A percentile compares a stretch with the other conserved stretches of the same genome.
phyloP scores from a whole-genome alignment of 2,329 filamentous ascomycete species.

The Colletotrichum sp. region DNA sequence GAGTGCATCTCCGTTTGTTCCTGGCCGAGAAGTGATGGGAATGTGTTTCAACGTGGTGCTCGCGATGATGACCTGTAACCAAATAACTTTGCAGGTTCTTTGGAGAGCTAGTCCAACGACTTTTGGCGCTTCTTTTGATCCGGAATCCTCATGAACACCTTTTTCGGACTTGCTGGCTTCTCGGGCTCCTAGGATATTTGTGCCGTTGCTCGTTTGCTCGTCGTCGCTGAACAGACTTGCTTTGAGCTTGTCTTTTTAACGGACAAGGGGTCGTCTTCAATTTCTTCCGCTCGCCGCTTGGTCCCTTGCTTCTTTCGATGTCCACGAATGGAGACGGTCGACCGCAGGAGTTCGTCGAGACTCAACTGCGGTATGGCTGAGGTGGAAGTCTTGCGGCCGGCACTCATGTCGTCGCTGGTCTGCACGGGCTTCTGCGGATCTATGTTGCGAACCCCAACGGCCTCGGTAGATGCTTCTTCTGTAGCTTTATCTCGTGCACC shows the following conservation, averaged over 20 bases:
- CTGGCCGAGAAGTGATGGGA: background rate
- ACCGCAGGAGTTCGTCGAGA: background rate
- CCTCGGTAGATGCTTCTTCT: background rate
- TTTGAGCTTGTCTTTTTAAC: background rate
- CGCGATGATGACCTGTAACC: background rate
- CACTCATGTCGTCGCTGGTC: background rate
- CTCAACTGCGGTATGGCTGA: fast-evolving
- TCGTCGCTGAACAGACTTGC: background rate
- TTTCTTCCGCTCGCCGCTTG: background rate
- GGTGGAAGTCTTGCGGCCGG: fast-evolving
- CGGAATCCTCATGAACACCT: background rate
- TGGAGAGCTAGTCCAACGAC: background rate
- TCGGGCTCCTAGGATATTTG: background rate
- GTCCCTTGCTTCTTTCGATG: background rate
- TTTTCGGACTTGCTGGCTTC: background rate
- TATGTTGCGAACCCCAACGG: background rate
- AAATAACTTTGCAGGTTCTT: background rate
- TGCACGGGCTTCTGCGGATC: background rate
- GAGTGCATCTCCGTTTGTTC: background rate
- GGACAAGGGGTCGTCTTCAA: background rate
- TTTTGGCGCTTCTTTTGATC: background rate
- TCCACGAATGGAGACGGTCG: fast-evolving
- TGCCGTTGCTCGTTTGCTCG: background rate
- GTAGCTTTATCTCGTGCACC: too few relatives aligned
- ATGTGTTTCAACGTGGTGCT: background rate